Evolutionary conservation across 2,329 filamentous ascomycete species (phyloP).

Genomic region (Phyllosticta citrichinensis): DNA sequence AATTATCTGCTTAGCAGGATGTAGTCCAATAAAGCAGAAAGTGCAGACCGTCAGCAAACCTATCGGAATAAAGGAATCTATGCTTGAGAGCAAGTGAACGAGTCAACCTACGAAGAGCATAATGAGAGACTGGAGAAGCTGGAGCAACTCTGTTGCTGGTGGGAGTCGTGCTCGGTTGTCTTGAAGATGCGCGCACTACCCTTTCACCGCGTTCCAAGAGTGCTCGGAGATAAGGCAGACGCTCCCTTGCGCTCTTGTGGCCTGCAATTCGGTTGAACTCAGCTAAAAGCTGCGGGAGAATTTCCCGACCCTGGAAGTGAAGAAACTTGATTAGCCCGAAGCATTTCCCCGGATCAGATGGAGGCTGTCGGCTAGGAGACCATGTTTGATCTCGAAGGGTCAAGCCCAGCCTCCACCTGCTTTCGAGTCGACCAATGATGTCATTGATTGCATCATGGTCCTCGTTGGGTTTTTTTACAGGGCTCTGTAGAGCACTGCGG

Average conservation of each 20-base stretch:
- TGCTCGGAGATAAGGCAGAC: slow-evolving; percentile 11
- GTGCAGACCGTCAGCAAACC: background rate
- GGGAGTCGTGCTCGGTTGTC: background rate
- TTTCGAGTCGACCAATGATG: background rate
- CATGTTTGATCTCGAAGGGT: slow-evolving; percentile 11
- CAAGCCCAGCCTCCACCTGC: background rate
- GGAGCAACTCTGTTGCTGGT: background rate
- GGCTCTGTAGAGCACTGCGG: background rate
- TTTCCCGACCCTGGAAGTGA: slow-evolving; percentile 12
- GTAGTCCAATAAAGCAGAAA: background rate
- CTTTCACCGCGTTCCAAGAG: slow-evolving; percentile 12
- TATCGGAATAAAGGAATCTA: background rate
- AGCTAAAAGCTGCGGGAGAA: slow-evolving; percentile 14
- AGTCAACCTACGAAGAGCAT: background rate
- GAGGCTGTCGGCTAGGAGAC: slow-evolving; percentile 16
- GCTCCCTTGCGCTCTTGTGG: background rate
- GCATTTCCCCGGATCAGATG: slow-evolving; percentile 12
- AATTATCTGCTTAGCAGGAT: background rate
- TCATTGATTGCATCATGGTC: slow-evolving; percentile 1
- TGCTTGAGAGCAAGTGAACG: background rate
- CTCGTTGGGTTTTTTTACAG: background rate
- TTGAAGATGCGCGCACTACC: background rate
- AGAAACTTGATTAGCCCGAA: slow-evolving; percentile 15
- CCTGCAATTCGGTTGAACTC: slow-evolving; percentile 14
- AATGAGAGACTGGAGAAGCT: background rate